Evolutionary conservation across 352 stramenopile genomes (phyloP), one percentile per base, ranked within the genome.

Genomic region (Globisporangium paroecandrum): DNA sequence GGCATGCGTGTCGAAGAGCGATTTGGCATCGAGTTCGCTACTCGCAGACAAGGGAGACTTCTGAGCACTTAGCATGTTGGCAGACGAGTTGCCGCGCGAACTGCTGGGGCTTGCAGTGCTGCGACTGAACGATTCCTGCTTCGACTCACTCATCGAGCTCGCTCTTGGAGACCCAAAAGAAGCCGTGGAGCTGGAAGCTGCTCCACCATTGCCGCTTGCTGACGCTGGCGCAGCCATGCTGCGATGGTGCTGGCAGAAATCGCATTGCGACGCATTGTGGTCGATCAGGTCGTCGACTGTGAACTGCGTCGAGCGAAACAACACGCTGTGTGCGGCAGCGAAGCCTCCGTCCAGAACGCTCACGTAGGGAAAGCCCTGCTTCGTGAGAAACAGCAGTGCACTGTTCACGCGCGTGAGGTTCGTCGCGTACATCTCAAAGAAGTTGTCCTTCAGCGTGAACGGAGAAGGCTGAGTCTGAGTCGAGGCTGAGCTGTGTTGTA

Each of bases 291-390:
- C 85, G 15, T 81, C 81, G 7, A 91, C 79, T 15, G 81, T 81
- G 55, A 87, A 87, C 27, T 75, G 73, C 25, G 72, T 73, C 7
- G 81, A 89, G 25, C 77, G 73, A 29, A 82, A 76, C 34, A 95
- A 66, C 27, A 82, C 60, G 0, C 69, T 71, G 49, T 95, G 87
- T 7, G 80, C 76, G 3, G 81, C 84, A 6, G 78, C 80, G 54
- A 90, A 95, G 12, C 87, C 87, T 24, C 85, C 84, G 43, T 91
- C 80, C 0, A 95, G 65, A 13, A 94, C 78, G 34, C 86, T 94
- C 27, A 95, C 83, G 46, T 85, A 82, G 2, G 86, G 78, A 51
- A 94, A 94, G 0, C 86, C 83, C 10, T 79, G 80, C 64, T 93
- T 89, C 8, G 82, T 77, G 22, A 95, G 79, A 57, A 93, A 91